Evolutionary conservation across 768 basidiomycete species (phyloP).

Genomic region (Chiua virens): DNA sequence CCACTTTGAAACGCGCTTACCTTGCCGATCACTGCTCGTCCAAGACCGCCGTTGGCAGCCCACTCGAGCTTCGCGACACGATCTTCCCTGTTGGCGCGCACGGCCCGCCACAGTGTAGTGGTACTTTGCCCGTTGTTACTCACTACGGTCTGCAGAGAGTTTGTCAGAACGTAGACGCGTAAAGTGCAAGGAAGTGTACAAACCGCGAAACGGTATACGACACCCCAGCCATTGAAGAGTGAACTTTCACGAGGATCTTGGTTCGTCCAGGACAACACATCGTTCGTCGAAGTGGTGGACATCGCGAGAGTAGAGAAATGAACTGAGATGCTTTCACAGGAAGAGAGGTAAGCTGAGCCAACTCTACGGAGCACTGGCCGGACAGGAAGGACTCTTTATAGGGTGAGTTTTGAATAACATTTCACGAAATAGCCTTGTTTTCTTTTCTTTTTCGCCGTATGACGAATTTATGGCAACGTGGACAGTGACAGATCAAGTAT

Average conservation of each 20-base stretch:
- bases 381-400: constrained; percentile 52
- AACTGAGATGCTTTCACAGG: constrained; percentile 27
- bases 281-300: constrained; percentile 54
- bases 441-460: constrained; percentile 44
- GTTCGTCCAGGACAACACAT: constrained; percentile 84
- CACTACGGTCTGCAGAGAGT: constrained; percentile 55
- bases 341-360: constrained; percentile 31
- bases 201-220: constrained; percentile 81
- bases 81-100: constrained; percentile 83
- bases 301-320: constrained; percentile 43
- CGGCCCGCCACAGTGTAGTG: constrained; percentile 78
- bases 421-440: constrained; percentile 47
- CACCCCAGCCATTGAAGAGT: constrained; percentile 79
- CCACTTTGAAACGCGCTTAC: constrained; percentile 37
- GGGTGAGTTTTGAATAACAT: constrained; percentile 39
- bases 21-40: constrained; percentile 85
- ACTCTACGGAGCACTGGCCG: constrained; percentile 19
- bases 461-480: constrained; percentile 73
- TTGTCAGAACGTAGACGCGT: constrained; percentile 25
- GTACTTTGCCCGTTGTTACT: constrained; percentile 63
- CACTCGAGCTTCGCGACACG: constrained; percentile 87
- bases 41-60: constrained; percentile 79
- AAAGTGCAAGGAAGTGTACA: constrained; percentile 21
- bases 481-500: constrained; percentile 67
- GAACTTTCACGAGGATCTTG: constrained; percentile 82